These are phyloP conservation scores for Aspergillus sparsus DNA, from an alignment of 495 filamentous ascomycete species.

Conservation along the genomic window DNA sequence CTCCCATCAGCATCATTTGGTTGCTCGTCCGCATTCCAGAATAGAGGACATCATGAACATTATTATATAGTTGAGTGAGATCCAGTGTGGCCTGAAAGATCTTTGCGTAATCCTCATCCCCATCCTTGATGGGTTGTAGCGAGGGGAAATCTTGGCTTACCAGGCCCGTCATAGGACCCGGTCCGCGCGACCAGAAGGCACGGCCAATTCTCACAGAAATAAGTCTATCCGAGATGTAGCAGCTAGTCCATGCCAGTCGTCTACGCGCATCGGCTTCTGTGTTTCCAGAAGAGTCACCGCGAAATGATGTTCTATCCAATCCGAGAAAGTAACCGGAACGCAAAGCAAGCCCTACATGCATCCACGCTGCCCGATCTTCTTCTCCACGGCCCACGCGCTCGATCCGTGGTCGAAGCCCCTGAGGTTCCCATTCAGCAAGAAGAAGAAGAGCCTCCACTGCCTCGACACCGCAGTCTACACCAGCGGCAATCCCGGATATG, in stretches of 20 bases:
- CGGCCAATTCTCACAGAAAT: constrained; percentile 64
- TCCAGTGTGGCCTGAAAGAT: constrained; percentile 66
- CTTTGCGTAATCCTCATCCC: constrained; percentile 61
- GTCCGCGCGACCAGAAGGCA: constrained; percentile 66
- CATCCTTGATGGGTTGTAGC: constrained; percentile 50
- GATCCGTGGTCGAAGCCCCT: constrained; percentile 51
- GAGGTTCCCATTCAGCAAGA: constrained; percentile 66
- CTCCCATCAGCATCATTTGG: constrained; percentile 64
- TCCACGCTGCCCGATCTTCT: constrained; percentile 68
- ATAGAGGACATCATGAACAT: constrained; percentile 67
- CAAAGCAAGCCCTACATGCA: constrained; percentile 65
- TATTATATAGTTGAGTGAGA: constrained; percentile 65
- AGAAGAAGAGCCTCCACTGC: constrained; percentile 64
- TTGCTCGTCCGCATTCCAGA: constrained; percentile 64
- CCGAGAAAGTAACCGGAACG: constrained; percentile 65
- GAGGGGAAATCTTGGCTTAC: constrained; percentile 63
- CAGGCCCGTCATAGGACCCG: constrained; percentile 62
- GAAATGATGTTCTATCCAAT: constrained; percentile 59
- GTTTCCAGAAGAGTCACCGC: constrained; percentile 46
- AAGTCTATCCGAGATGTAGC: constrained; percentile 65
- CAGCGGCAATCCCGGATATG: constrained; percentile 60
- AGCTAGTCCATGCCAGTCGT: constrained; percentile 62
- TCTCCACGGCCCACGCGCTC: constrained; percentile 62
- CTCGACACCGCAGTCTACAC: constrained; percentile 60
- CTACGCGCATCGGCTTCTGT: constrained; percentile 56